Evolutionary conservation across 106 monocot genomes (phyloP), one percentile per base, ranked within the genome.

Genomic region (Acorus calamus): DNA sequence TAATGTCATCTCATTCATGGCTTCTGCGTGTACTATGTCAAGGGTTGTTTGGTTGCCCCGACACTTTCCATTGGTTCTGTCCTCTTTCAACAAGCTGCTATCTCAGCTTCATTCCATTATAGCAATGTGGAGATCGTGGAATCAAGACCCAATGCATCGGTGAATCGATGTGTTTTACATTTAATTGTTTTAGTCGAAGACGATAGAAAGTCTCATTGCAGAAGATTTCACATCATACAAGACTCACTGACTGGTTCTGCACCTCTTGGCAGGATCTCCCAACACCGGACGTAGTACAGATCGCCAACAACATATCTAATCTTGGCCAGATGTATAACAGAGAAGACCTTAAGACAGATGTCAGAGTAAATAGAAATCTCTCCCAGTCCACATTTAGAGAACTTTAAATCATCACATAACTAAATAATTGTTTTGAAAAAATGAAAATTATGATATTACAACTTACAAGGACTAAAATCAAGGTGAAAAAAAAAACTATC

Each of bases 31-130:
- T 3, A 8, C 60, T 13, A 8, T 8, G 14, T 60, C 4, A 42
- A 89, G 84, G 93, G 89, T 52, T 94, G 93, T 67, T 80, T 94
- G 58, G 70, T 94, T 55, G 93, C 86, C 6, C 89, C 86, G 1
- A 94, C 93, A 4, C 70, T 94, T 8, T 89, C 89, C 2, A 81
- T 94, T 47, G 89, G 93, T 47, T 89, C 89, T 9, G 84, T 94
- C 46, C 84, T 94, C 45, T 86, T 94, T 57, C 93, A 94, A 56
- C 89, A 94, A 81, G 93, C 93, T 62, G 93, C 93, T 11, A 84
- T 89, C 50, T 79, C 81, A 59, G 93, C 93, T 52, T 86, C 89
- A 11, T 94, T 94, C 75, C 89, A 89, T 59, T 94, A 84, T 66
- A 81, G 59, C 68, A 89, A 86, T 71, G 89, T 89, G 2, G 93